Percentiles rank a stretch among this genome's conserved stretches.
These are phyloP conservation scores for Phytophthora tentaculata DNA, from an alignment of 352 stramenopile genomes.

Conservation along the genomic window DNA sequence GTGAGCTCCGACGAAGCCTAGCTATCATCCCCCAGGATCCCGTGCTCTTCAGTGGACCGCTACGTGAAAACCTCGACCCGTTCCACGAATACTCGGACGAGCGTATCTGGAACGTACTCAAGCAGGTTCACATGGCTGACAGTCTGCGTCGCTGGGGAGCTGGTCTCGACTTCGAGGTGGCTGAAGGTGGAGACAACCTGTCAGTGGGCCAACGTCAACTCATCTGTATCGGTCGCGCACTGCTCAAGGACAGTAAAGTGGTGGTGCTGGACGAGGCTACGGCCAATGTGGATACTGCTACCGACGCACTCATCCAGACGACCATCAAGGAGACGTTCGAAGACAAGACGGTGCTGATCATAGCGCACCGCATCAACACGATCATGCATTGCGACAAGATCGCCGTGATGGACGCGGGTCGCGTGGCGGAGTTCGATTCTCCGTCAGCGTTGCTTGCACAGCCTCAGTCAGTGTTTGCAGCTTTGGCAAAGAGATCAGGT, in stretches of 20 bases:
- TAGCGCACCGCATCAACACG: slow-evolving; percentile 95
- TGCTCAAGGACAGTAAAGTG: slow-evolving; percentile 91
- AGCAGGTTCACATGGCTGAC: slow-evolving; percentile 74
- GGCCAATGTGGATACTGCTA: slow-evolving; percentile 45
- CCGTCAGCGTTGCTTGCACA: slow-evolving; percentile 78
- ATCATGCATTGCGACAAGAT: slow-evolving; percentile 94
- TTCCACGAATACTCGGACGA: slow-evolving; percentile 80
- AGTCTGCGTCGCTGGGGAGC: slow-evolving; percentile 44
- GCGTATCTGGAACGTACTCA: slow-evolving; percentile 62
- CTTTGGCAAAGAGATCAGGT: slow-evolving; percentile 29
- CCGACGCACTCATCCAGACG: slow-evolving; percentile 51
- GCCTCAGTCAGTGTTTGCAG: slow-evolving; percentile 80
- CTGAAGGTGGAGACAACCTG: slow-evolving; percentile 94
- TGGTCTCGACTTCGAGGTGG: slow-evolving; percentile 6
- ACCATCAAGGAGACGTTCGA: slow-evolving; percentile 91
- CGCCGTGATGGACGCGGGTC: slow-evolving; percentile 87
- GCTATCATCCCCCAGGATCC: slow-evolving; percentile 79
- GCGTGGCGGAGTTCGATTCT: slow-evolving; percentile 90
- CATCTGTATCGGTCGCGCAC: slow-evolving; percentile 92
- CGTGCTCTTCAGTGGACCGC: slow-evolving; percentile 89
- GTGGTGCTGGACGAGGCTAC: slow-evolving; percentile 97
- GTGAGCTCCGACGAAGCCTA: slow-evolving; percentile 35
- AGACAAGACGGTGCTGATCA: slow-evolving; percentile 93
- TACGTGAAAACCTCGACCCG: slow-evolving; percentile 93
- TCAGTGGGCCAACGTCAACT: slow-evolving; percentile 95